Evolutionary conservation across 2,329 filamentous ascomycete species (phyloP), one percentile per base, ranked within the genome.

Genomic region (Cladophialophora carrionii): DNA sequence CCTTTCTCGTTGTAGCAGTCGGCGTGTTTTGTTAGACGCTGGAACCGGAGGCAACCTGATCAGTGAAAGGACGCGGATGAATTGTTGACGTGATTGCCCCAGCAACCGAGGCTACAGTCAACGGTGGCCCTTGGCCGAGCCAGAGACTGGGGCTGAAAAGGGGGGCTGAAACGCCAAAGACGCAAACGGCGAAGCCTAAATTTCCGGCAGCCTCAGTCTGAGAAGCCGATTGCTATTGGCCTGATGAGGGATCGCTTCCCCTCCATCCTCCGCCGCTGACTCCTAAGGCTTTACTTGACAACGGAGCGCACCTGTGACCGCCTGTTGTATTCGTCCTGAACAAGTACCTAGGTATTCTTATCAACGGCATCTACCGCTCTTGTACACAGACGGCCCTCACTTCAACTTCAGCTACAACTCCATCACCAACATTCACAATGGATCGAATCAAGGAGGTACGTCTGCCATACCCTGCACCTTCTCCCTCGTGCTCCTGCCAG

Each of bases 391-490:
- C 34, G n/a, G n/a, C 53, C 14, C 43, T 20, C 49, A 60, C 22
- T 22, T 51, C 48, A 51, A 20, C 48, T 22, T 29, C 52, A 34
- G 5, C 29, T 20, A 10, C 29, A n/a, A 29, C 34, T 34, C 51
- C 24, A 2, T 48, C 56, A 17, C 53, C 52, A 60, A 32, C 6
- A 54, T 52, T 73, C 78, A 85, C 76, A 76, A 94, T 94, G 91
- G 91, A 95, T 81, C 90, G 89, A 81, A 93, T 95, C 80, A 93
- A 91, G 88, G 89, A 92, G 85, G 90, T 93, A 80, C 84, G 89
- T 85, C 71, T 49, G 49, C 57, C 60, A 63, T 61, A 66, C 69
- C 48, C 66, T 76, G 75, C 76, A 75, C 73, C 60, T 73, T 60
- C 60, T 72, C 74, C 74, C 71, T 72, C 65, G 72, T 73, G 51